Conservation (phyloP, 345 rosid species). For the Corchorus olitorius region DNA sequence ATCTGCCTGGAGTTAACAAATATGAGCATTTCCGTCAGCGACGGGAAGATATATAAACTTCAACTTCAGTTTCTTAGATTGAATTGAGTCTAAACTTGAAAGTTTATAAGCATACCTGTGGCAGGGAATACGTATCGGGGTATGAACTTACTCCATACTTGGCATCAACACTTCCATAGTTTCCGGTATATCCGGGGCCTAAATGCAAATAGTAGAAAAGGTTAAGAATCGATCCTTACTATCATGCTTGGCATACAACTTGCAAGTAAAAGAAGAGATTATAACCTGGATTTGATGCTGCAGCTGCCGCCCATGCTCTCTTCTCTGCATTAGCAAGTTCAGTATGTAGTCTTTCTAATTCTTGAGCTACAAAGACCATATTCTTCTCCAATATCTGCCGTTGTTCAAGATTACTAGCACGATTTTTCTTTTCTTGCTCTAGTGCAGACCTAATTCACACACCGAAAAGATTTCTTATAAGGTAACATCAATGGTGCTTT, state of each 20-base stretch:
- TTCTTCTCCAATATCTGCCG: slow-evolving; percentile 64
- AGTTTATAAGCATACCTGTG: slow-evolving; percentile 41
- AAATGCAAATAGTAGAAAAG: slow-evolving; percentile 8
- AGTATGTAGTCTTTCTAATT: slow-evolving; percentile 49
- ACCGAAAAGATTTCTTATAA: neutral
- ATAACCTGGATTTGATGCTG: slow-evolving; percentile 53
- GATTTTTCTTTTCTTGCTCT: slow-evolving; percentile 74
- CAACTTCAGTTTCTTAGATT: neutral
- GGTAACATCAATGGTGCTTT: neutral
- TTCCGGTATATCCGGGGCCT: slow-evolving; percentile 48
- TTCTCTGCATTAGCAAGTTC: slow-evolving; percentile 55
- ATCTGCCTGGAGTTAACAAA: neutral
- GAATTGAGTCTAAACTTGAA: neutral
- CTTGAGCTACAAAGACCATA: slow-evolving; percentile 40
- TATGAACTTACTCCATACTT: slow-evolving; percentile 38
- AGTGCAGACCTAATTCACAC: slow-evolving; percentile 56
- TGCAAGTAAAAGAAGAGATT: neutral
- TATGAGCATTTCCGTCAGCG: neutral
- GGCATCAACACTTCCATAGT: slow-evolving; percentile 45
- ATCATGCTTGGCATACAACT: slow-evolving; percentile 1
- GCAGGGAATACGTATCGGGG: slow-evolving; percentile 43
- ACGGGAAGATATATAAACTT: neutral
- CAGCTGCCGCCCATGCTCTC: slow-evolving; percentile 47
- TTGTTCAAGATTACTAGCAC: slow-evolving; percentile 64
- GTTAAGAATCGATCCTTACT: slow-evolving; percentile 20